Evolutionary conservation across 2,329 filamentous ascomycete genomes (phyloP).

Genomic region (Aspergillus calidoustus): DNA sequence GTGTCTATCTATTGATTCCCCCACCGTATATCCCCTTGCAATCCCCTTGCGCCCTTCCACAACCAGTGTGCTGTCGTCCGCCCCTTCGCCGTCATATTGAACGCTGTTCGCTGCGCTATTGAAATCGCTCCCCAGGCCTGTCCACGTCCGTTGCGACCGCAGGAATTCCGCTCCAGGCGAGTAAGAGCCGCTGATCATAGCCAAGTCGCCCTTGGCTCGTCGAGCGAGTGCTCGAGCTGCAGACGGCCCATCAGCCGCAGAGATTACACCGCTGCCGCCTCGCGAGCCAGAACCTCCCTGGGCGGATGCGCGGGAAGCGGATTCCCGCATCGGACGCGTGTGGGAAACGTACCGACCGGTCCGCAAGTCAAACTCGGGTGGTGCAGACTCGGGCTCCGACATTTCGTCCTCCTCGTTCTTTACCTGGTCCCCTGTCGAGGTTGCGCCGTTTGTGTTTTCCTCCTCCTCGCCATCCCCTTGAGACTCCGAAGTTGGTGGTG

Average conservation of each 20-base stretch:
- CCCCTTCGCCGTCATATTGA: slow-evolving; percentile 60
- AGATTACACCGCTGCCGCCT: slow-evolving; percentile 20
- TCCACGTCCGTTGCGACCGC: slow-evolving; percentile 83
- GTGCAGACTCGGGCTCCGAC: slow-evolving; percentile 69
- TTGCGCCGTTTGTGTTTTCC: slow-evolving; percentile 30
- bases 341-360: slow-evolving; percentile 83
- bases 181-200: slow-evolving; percentile 80
- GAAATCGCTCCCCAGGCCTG: slow-evolving; percentile 87
- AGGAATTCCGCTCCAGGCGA: slow-evolving; percentile 92
- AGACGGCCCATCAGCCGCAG: slow-evolving; percentile 31
- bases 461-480: slow-evolving; percentile 30
- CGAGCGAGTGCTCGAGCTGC: slow-evolving; percentile 62
- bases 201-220: slow-evolving; percentile 71
- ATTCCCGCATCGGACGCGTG: slow-evolving; percentile 57
- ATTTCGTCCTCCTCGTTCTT: slow-evolving; percentile 64
- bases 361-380: slow-evolving; percentile 89
- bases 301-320: slow-evolving; percentile 36
- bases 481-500: slow-evolving; percentile 11
- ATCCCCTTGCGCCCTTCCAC: slow-evolving; percentile 88
- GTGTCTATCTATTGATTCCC: slow-evolving; percentile 55
- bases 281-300: slow-evolving; percentile 15
- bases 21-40: slow-evolving; percentile 84
- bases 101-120: slow-evolving; percentile 44
- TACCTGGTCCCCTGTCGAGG: slow-evolving; percentile 26
- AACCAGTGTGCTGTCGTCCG: slow-evolving; percentile 63